Conservation (phyloP, 345 rosid species). For the Moringa oleifera region DNA sequence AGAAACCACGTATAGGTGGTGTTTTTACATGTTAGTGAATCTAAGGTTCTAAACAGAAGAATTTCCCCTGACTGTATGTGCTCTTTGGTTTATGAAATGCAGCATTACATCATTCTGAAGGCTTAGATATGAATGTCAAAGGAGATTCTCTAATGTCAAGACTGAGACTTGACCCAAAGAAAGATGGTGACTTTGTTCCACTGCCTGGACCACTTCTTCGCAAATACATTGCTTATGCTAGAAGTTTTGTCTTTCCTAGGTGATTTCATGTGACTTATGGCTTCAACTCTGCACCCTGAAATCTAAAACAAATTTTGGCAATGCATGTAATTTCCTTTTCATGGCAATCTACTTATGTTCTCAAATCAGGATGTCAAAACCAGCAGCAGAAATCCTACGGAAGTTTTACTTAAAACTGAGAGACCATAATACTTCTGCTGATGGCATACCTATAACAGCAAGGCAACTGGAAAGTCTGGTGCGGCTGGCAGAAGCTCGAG, state of each 20-base stretch:
- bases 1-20: conserved; percentile 49
- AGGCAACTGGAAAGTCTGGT: conserved; percentile 95
- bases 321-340: neutral
- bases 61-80: conserved; percentile 5
- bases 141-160: conserved; percentile 67
- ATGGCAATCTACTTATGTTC: neutral
- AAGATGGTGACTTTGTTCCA: conserved; percentile 66
- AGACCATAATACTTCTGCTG: conserved; percentile 88
- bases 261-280: conserved; percentile 28
- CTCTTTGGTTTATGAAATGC: conserved; percentile 23
- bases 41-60: neutral
- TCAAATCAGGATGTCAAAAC: conserved; percentile 66
- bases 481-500: conserved; percentile 90
- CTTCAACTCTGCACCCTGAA: conserved; percentile 1
- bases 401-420: conserved; percentile 84
- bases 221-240: conserved; percentile 88
- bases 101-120: conserved; percentile 40
- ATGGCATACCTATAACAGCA: conserved; percentile 91
- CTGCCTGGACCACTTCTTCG: conserved; percentile 81
- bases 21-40: conserved; percentile 1
- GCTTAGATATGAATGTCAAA: conserved; percentile 32
- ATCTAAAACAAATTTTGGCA: neutral
- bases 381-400: conserved; percentile 83
- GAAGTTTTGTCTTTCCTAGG: conserved; percentile 80
- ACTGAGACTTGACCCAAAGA: conserved; percentile 69